A percentile compares a stretch with the other conserved stretches of the same genome.
Evolutionary conservation across 805 yeast genomes (phyloP).

Genomic region (Clavispora santaluciae): DNA sequence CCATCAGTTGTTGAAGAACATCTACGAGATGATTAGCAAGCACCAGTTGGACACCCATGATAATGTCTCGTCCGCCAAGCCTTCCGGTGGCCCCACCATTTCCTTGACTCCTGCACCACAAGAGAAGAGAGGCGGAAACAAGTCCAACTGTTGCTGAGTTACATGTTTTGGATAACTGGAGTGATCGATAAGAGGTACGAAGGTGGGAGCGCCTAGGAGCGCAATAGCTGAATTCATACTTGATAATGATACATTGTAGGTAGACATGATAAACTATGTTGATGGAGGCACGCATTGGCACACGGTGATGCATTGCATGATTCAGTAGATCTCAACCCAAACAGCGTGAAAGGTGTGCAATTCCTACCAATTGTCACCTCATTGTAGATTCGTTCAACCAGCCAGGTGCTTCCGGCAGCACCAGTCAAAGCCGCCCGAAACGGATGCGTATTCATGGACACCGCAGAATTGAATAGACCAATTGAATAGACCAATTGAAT

Average conservation of each 20-base stretch:
- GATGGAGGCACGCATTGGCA: too few relatives aligned
- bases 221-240: background rate
- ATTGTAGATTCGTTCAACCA: too few relatives aligned
- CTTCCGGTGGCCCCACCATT: constrained; percentile 79
- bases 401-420: too few relatives aligned
- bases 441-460: too few relatives aligned
- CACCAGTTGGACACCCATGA: constrained; percentile 89
- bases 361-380: too few relatives aligned
- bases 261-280: too few relatives aligned
- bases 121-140: constrained; percentile 58
- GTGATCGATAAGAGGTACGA: background rate
- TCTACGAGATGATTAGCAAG: constrained; percentile 89
- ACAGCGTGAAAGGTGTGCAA: too few relatives aligned
- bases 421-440: too few relatives aligned
- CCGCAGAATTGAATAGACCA: too few relatives aligned
- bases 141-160: constrained; percentile 62
- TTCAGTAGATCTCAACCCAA: too few relatives aligned
- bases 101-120: constrained; percentile 91
- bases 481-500: too few relatives aligned
- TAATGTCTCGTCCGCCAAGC: constrained; percentile 51
- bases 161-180: background rate
- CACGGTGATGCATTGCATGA: background rate
- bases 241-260: too few relatives aligned
- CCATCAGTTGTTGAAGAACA: constrained; percentile 87
- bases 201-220: background rate